Base-by-base conservation (phyloP, 2,329 filamentous ascomycete genomes). In the Coniochaeta pulveracea region DNA sequence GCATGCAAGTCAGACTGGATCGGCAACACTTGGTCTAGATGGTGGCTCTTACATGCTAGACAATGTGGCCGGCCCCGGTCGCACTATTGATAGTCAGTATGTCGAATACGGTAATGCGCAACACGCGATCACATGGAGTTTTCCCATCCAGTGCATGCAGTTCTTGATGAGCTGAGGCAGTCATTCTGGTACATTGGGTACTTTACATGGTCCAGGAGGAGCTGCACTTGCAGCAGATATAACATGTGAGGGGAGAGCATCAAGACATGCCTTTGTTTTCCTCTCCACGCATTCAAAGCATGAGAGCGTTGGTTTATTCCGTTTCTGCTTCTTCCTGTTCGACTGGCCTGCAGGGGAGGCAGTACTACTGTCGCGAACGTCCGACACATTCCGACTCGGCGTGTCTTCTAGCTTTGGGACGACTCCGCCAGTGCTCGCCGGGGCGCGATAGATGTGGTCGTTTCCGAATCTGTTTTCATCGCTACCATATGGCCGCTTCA, bases 221-320 rank as follows among this genome's bases (percentile, higher is more conserved):
- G 26, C 26, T 19, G 27, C 27, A 29, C 16, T 29, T 19, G 27
- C 28, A 31, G 28, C 11, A 19, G 9, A 19, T 5, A 16, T n/a
- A n/a, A n/a, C n/a, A 31, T 22, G 28, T 12, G 28, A 11, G 18
- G 11, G 22, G 19, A 19, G 19, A 31, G 14, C 18, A 31, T 14
- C 5, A 31, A 8, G 11, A 31, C 28, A 31, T 51, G 80, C 80
- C 66, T 85, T 88, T 16, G 82, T 88, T 59, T 88, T 88, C 44
- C 82, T 66, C 57, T 85, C 80, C 15, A 88, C 83, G 49, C 83
- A 89, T 51, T 85, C 80, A 40, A 77, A 71, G 47, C 83, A 88
- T 31, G 79, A 85, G 40, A 88, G 51, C 1, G 82, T 88, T 4
- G 83, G 83, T 54, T 89, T 89, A 57, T 89, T 89, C 30, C 83